phyloP scores from a whole-genome alignment of 345 rosid species.

The Clarkia xantiana region DNA sequence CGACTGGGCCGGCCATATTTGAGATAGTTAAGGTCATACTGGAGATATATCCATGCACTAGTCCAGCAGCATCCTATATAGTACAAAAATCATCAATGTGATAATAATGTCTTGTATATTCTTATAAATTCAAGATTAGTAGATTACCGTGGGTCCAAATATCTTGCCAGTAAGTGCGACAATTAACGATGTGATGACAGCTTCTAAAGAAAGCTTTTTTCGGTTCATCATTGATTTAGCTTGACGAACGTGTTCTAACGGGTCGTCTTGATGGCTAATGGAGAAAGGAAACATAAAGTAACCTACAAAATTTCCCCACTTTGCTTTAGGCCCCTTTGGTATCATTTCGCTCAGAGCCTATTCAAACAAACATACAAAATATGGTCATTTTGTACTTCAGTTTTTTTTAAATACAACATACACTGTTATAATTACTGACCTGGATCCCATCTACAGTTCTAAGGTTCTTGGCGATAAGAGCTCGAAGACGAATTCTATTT shows the following conservation, averaged over 20 bases:
- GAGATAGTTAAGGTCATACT: slow-evolving; percentile 24
- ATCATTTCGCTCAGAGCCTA: slow-evolving; percentile 16
- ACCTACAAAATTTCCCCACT: slow-evolving; percentile 16
- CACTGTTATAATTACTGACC: no score
- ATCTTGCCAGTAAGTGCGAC: slow-evolving; percentile 10
- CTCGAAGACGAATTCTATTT: slow-evolving; percentile 26
- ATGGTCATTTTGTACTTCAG: slow-evolving; percentile 19
- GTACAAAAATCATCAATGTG: no score
- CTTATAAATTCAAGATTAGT: no score
- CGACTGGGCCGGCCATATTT: slow-evolving; percentile 17
- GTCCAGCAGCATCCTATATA: slow-evolving; percentile 14
- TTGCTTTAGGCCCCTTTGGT: slow-evolving; percentile 5
- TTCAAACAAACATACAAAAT: no score
- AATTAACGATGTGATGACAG: slow-evolving; percentile 3
- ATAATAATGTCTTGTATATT: no score
- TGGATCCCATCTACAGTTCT: slow-evolving; percentile 50
- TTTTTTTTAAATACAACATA: no score
- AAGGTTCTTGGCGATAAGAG: slow-evolving; percentile 35
- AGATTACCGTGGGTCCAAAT: slow-evolving; percentile 31
- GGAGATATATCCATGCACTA: slow-evolving; percentile 14
- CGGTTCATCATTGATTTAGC: slow-evolving; percentile 13
- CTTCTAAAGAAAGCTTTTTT: slow-evolving; percentile 16
- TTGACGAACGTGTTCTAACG: slow-evolving; percentile 16
- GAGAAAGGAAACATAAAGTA: slow-evolving; percentile 14
- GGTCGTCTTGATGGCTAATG: slow-evolving; percentile 12